Evolutionary conservation across 495 filamentous ascomycete genomes (phyloP).

Genomic region (Penicillium waksmanii): DNA sequence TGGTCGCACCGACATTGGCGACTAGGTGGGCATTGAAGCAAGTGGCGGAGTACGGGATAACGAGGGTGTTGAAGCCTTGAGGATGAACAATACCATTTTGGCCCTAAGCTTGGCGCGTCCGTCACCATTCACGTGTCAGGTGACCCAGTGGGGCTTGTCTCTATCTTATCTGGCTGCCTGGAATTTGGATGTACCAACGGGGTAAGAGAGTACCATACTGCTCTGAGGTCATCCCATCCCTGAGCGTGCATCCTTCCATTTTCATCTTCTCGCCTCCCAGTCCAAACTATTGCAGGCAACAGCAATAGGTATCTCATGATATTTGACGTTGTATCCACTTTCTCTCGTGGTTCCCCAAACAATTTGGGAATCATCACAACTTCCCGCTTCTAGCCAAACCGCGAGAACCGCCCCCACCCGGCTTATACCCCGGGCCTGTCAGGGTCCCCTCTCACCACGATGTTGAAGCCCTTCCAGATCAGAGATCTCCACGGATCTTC

Average conservation of each 20-base stretch:
- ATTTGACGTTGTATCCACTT: constrained; percentile 4
- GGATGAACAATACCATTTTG: too few relatives aligned
- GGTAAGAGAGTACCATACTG: background rate
- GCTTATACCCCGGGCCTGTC: constrained; percentile 3
- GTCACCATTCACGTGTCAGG: background rate
- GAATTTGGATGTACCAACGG: constrained; percentile 2
- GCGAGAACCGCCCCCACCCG: constrained; percentile 20
- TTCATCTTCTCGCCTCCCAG: background rate
- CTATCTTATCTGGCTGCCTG: constrained; percentile 32
- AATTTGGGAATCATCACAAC: background rate
- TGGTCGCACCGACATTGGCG: background rate
- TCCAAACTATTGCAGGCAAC: constrained; percentile 16
- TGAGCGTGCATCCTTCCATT: constrained; percentile 9
- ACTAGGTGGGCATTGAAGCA: background rate
- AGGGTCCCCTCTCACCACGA: constrained; percentile 18
- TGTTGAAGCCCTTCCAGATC: constrained; percentile 52
- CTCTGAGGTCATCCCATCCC: constrained; percentile 5
- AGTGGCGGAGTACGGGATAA: background rate
- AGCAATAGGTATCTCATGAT: constrained; percentile 15
- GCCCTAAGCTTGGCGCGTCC: too few relatives aligned
- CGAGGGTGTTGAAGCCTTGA: too few relatives aligned
- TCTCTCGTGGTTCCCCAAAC: constrained; percentile 7
- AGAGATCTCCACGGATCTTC: constrained; percentile 38
- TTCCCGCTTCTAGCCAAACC: constrained; percentile 6
- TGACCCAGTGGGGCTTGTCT: constrained; percentile 9